Percentiles rank a stretch among this genome's conserved stretches.
Conservation (phyloP, 371 early-diverging fungal genomes). For the Gilbertella persicaria region DNA sequence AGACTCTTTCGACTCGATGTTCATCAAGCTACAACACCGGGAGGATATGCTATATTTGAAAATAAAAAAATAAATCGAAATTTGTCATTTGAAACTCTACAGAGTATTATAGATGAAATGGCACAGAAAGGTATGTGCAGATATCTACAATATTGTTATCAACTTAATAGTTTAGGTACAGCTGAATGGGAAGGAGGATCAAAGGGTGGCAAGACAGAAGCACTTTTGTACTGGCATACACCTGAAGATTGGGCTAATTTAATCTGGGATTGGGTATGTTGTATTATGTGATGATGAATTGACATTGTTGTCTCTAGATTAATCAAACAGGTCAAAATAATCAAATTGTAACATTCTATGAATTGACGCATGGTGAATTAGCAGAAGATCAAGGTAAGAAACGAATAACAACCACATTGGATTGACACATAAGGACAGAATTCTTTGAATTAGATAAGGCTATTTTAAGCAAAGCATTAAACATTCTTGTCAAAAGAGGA, state of each 20-base stretch:
- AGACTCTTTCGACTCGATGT: constrained; percentile 67
- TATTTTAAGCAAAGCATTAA: constrained; percentile 73
- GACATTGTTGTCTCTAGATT: constrained; percentile 44
- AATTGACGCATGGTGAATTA: constrained; percentile 79
- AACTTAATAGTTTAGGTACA: constrained; percentile 41
- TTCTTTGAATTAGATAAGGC: constrained; percentile 74
- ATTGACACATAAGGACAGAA: constrained; percentile 47
- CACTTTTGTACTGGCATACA: constrained; percentile 82
- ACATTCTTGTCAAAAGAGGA: constrained; percentile 77
- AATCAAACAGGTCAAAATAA: constrained; percentile 74
- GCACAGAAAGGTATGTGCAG: constrained; percentile 59
- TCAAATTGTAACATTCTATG: constrained; percentile 82
- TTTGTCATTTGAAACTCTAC: constrained; percentile 60
- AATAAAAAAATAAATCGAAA: constrained; percentile 67
- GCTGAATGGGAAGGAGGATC: constrained; percentile 75
- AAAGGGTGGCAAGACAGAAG: constrained; percentile 54
- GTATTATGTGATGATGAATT: neutral
- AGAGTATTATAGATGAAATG: constrained; percentile 74
- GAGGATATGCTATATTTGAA: constrained; percentile 61
- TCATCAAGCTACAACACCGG: constrained; percentile 57
- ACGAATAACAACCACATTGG: constrained; percentile 4
- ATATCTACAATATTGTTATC: too few species aligned
- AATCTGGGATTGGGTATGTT: constrained; percentile 77
- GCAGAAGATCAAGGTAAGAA: constrained; percentile 70
- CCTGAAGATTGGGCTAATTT: constrained; percentile 89